phyloP scores from a whole-genome alignment of 192 early-diverging fungal genomes.

The Borealophlyctis nickersoniae region DNA sequence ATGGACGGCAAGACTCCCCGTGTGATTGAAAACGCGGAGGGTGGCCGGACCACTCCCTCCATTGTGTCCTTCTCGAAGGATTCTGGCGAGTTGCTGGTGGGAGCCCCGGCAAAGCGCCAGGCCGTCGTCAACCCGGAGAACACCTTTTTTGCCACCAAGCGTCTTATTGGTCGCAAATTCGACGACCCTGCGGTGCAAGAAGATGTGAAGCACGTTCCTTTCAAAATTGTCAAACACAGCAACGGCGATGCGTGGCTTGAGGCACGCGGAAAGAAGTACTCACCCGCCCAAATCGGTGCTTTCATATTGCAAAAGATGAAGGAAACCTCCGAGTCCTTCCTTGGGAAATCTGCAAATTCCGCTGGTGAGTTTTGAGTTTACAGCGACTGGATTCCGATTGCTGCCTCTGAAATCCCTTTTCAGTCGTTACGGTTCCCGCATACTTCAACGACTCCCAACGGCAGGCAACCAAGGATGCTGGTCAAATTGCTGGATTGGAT shows the following conservation, averaged over 20 bases:
- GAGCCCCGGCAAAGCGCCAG: slow-evolving; percentile 95
- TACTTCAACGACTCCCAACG: slow-evolving; percentile 98
- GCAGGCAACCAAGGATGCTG: slow-evolving; percentile 95
- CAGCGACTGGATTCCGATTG: background rate
- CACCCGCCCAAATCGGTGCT: slow-evolving; percentile 92
- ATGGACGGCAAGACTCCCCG: slow-evolving; percentile 98
- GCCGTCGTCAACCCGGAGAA: slow-evolving; percentile 98
- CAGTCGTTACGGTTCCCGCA: slow-evolving; percentile 93
- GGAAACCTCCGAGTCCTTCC: slow-evolving; percentile 79
- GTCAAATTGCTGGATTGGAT: slow-evolving; percentile 83
- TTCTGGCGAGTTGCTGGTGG: slow-evolving; percentile 92
- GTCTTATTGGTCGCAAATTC: slow-evolving; percentile 93
- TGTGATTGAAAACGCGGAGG: slow-evolving; percentile 97
- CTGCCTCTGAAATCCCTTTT: slow-evolving; percentile 2
- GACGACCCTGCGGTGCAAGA: slow-evolving; percentile 83
- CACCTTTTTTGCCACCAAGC: slow-evolving; percentile 96
- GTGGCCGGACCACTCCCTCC: slow-evolving; percentile 94
- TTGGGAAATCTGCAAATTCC: slow-evolving; percentile 81
- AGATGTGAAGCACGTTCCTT: slow-evolving; percentile 87
- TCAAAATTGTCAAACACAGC: slow-evolving; percentile 90
- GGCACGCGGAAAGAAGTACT: slow-evolving; percentile 91
- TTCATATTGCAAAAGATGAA: slow-evolving; percentile 99
- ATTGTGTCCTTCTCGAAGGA: slow-evolving; percentile 96
- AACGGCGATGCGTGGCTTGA: slow-evolving; percentile 99
- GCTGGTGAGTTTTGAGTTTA: slow-evolving; percentile 57